Evolutionary conservation across 2,329 filamentous ascomycete species (phyloP).

Genomic region (Tolypocladium cylindrosporum): DNA sequence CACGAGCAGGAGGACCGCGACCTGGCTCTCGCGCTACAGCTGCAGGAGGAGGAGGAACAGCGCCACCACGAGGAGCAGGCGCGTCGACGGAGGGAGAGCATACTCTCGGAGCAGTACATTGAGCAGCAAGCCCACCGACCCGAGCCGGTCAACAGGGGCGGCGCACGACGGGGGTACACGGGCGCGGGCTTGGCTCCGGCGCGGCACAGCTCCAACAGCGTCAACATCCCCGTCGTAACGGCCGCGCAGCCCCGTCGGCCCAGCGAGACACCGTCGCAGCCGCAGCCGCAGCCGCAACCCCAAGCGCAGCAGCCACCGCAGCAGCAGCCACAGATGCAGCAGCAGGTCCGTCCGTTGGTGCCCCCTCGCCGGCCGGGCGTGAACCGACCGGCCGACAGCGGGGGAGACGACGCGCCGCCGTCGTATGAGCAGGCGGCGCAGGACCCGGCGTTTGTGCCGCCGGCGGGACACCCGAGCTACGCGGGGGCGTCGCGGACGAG

Average conservation of each 20-base stretch:
- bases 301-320: neutral
- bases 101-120: conserved; percentile 61
- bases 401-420: conserved; percentile 42
- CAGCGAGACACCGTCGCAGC: conserved; percentile 1
- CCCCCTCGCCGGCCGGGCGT: conserved; percentile 26
- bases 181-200: conserved; percentile 4
- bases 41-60: conserved; percentile 91
- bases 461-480: conserved; percentile 40
- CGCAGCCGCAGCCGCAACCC: neutral
- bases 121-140: conserved; percentile 46
- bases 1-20: conserved; percentile 74
- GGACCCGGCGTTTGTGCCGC: conserved; percentile 40
- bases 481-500: conserved; percentile 12
- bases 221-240: conserved; percentile 5
- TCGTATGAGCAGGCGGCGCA: conserved; percentile 48
- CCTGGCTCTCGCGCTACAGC: conserved; percentile 77
- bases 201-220: conserved; percentile 14
- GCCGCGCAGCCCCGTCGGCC: conserved; percentile 3
- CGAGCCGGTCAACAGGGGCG: conserved; percentile 11
- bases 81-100: conserved; percentile 54
- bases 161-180: conserved; percentile 3
- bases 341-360: conserved; percentile 33
- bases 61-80: conserved; percentile 57
- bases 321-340: conserved; percentile 2
- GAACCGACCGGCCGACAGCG: conserved; percentile 25